Evolutionary conservation across 345 rosid genomes (phyloP), one percentile per base, ranked within the genome.

Genomic region (Aegle marmelos): DNA sequence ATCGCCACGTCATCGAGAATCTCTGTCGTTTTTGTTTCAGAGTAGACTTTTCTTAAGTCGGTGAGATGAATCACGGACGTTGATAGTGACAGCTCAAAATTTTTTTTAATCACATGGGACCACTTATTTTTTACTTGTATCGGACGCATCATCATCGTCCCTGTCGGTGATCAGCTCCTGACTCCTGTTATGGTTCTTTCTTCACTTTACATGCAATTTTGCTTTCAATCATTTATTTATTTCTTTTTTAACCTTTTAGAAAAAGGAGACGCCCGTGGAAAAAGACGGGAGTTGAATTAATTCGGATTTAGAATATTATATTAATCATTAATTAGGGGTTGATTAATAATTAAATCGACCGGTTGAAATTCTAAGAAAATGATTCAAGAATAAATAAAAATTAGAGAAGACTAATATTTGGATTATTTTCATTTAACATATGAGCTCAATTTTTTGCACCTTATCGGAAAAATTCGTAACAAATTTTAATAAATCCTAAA

Each of bases 1-100:
- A 10, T 45, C 36, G 66, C 77, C 74, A n/a, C 74, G 34, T 62
- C 70, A 13, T 63, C 64, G 9, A 33, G 68, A 68, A 74, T 74
- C 70, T 60, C 73, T 74, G 78, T 74, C 74, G 61, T 79, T 73
- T 53, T 17, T 17, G 22, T 17, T 53, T 17, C 22, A 5, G 50
- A 3, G 36, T 13, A 33, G 22, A 24, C 75, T 62, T 78, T 31
- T 45, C 27, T 4, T 2, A 0, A 24, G 16, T 45, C 41, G 68
- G 7, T 50, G n/a, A 65, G 9, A 66, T 16, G 36, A 13, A 9
- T 37, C 36, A 68, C 31, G 37, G 36, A 56, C 21, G 30, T 25
- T 34, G 54, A 14, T 57, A 21, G 61, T 4, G 74, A 71, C 28
- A 33, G 36, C 6, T 13, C 4, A 7, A 2, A 70, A 8, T 22